Base-by-base conservation (phyloP, 192 early-diverging fungal genomes). In the Allomyces arbusculus region DNA sequence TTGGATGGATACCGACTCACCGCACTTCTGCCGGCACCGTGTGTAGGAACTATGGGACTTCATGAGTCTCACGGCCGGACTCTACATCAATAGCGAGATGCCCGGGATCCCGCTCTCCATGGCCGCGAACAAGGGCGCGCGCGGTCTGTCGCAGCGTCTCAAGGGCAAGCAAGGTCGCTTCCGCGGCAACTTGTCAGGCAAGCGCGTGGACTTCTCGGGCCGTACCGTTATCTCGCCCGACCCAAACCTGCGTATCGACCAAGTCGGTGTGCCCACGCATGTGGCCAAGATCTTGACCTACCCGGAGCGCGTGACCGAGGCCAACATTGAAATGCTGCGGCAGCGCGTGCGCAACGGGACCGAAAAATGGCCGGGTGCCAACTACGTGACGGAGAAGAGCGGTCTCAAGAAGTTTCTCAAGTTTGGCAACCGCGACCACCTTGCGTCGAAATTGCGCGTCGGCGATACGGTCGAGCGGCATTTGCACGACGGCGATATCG, bases 151-250 rank as follows among this genome's bases (percentile, higher is more conserved):
- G 65, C 96, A 99, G 78, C 82, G 96, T 40, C 74, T 99, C 64
- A 99, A 99, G 80, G 96, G 96, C 61, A 99, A 99, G 71, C 90
- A 95, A 67, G 96, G 96, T 65, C 88, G 96, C 63, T 96, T 99
- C 81, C 87, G 96, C 69, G 96, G 96, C 61, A 99, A 99, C 66
- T 78, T 99, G 64, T 94, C 91, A 1, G 96, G 96, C 66, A 99
- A 99, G 81, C 92, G 96, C 73, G 96, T 99, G 7, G 95, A 99
- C 75, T 99, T 96, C 69, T 95, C 94, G 43, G 95, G 90, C 4
- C 84, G 96, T 73, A 99, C 96, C 4, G 96, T 99, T 64, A 99
- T 99, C 75, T 95, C 94, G 7, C 95, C 95, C 9, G 96, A 99
- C 71, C 96, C 96, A 6, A 97, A 97, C 76, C 80, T 97, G 75